Base-by-base conservation (phyloP, 2,329 filamentous ascomycete species). In the Clathrospora elynae region DNA sequence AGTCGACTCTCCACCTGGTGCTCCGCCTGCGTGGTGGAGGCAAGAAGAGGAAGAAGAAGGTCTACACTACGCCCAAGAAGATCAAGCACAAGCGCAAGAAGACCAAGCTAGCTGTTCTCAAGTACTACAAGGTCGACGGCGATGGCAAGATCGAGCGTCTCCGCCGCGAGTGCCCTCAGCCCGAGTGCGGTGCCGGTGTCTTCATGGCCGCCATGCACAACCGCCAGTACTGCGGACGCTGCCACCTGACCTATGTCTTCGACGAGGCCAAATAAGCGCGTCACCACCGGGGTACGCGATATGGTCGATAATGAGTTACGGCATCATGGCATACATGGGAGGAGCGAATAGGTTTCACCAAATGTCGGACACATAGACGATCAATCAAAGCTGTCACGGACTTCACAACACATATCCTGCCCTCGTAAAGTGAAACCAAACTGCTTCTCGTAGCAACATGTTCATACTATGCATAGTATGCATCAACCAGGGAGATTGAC, bases 51-150 rank as follows among this genome's bases (percentile, higher is more conserved):
- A 86, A 95, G 79, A 99, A 99, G 90, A 99, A 99, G 91, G 93
- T 99, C 68, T 99, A 99, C 88, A 97, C 90, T 76, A 99, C 93
- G 72, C 93, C 93, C 77, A 99, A 99, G 91, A 99, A 99, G 90
- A 99, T 99, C 88, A 99, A 99, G 93, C 93, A 99, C 87, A 99
- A 99, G 91, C 88, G 90, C 83, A 99, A 97, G 90, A 99, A 99
- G 92, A 96, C 88, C 86, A 99, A 99, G 88, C 82, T 99, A 77
- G 93, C 93, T 72, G 92, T 99, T 68, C 91, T 99, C 78, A 99
- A 99, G 87, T 99, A 99, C 89, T 99, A 99, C 89, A 99, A 99
- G 89, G 93, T 99, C 70, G 93, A 97, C 78, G 90, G 88, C 70
- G 93, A 99, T 72, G 93, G 95, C 79, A 97, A 97, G 87, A 97